Conservation (phyloP, 192 early-diverging fungal species). For the Paraglomus brasilianum region DNA sequence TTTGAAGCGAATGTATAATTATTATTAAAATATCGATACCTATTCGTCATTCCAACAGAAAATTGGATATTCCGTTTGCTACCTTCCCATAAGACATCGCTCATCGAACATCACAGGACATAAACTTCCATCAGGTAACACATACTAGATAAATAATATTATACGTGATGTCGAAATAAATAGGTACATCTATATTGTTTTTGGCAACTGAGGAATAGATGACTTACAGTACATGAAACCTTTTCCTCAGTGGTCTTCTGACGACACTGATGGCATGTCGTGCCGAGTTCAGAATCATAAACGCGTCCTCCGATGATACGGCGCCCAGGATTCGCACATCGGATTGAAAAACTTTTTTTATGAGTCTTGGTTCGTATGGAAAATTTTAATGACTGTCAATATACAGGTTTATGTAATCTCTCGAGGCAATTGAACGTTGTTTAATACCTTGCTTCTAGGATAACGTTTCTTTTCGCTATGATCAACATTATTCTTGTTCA, state of each 20-base stretch:
- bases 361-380: too few relatives aligned
- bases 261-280: slow-evolving; percentile 32
- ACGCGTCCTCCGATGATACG: slow-evolving; percentile 25
- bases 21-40: background rate
- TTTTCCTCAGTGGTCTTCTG: slow-evolving; percentile 33
- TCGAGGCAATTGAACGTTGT: too few relatives aligned
- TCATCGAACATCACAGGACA: slow-evolving; percentile 35
- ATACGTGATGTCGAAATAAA: too few relatives aligned
- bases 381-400: too few relatives aligned
- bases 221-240: slow-evolving; percentile 24
- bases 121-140: background rate
- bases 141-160: slow-evolving; percentile 6
- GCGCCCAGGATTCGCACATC: slow-evolving; percentile 26
- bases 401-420: too few relatives aligned
- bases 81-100: slow-evolving; percentile 32
- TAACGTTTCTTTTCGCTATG: too few relatives aligned
- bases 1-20: slow-evolving; percentile 11
- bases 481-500: too few relatives aligned
- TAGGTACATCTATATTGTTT: background rate
- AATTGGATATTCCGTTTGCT: too few relatives aligned
- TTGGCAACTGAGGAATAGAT: too few relatives aligned
- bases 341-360: too few relatives aligned
- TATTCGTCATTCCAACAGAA: too few relatives aligned
- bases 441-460: too few relatives aligned
- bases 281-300: slow-evolving; percentile 29